Evolutionary conservation across 352 stramenopile species (phyloP), one percentile per base, ranked within the genome.

Genomic region (Pelagophyceae sp.): DNA sequence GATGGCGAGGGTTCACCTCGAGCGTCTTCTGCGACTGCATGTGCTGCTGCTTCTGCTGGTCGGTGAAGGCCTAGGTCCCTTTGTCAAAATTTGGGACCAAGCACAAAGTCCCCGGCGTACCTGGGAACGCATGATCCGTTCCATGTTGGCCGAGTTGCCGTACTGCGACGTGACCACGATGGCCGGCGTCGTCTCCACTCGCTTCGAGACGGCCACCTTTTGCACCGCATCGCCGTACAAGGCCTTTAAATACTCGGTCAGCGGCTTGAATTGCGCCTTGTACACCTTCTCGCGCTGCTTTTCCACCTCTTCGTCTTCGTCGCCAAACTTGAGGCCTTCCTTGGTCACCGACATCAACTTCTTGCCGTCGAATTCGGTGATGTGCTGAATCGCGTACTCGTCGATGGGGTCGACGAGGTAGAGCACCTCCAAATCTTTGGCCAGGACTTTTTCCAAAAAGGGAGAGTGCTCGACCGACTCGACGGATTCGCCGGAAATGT

Each of bases 111-210:
- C n/a, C n/a, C n/a, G n/a, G n/a, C n/a, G n/a, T n/a, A n/a, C n/a
- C 87, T 99, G 97, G 33, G 95, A 87, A 83, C 96, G 93, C 90
- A 99, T 97, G 85, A 99, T 98, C 58, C 96, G 90, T 85, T 99
- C 96, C 96, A 99, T 99, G 85, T 99, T 99, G 25, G 96, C 96
- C 58, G 91, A 97, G 85, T 98, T 92, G 31, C 96, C 96, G 87
- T 94, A 99, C 82, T 98, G 91, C 3, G 90, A 93, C 15, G 93
- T 98, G 50, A 97, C 92, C 79, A 99, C 95, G 77, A 99, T 93
- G 0, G 92, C 93, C 20, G 97, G 96, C 54, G 93, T 93, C 38
- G 91, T 90, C 71, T 90, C 90, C 3, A 98, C 87, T 75, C 94
- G 91, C 78, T 98, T 91, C 6, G 96, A 98, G 51, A 99, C 95